Evolutionary conservation across 2,329 filamentous ascomycete species (phyloP).

Genomic region (Bretziella fagacearum): DNA sequence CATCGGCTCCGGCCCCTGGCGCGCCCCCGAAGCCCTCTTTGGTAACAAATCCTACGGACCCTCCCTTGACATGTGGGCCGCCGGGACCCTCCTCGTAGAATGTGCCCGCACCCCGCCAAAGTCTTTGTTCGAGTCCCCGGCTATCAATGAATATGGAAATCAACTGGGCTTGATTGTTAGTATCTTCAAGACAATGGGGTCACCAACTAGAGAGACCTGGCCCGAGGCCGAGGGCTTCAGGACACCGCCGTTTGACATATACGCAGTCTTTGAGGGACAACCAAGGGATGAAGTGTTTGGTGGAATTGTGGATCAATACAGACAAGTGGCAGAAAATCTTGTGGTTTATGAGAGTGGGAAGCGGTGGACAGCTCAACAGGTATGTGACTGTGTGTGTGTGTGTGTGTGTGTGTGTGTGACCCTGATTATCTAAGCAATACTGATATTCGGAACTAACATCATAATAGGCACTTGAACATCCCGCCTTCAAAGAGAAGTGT

Average conservation of each 20-base stretch:
- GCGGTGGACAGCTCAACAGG: constrained; percentile 45
- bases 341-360: constrained; percentile 52
- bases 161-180: constrained; percentile 81
- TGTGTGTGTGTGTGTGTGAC: too few species aligned
- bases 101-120: constrained; percentile 35
- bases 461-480: constrained; percentile 1
- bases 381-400: constrained; percentile 15
- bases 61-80: constrained; percentile 74
- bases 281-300: constrained; percentile 56
- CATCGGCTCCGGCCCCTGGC: constrained; percentile 82
- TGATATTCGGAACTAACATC: too few species aligned
- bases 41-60: constrained; percentile 57
- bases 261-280: constrained; percentile 52
- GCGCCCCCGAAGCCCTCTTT: constrained; percentile 80
- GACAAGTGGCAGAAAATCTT: constrained; percentile 48
- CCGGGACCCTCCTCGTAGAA: constrained; percentile 72
- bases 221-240: constrained; percentile 54
- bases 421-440: not conserved
- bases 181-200: constrained; percentile 83
- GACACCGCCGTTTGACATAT: constrained; percentile 79
- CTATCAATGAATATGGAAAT: constrained; percentile 60
- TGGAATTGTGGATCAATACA: constrained; percentile 37
- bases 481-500: not conserved
- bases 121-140: constrained; percentile 68
- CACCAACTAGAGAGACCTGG: constrained; percentile 65